Evolutionary conservation across 202 grass and related monocot genomes (phyloP).

Genomic region (Elaeis oleifera): DNA sequence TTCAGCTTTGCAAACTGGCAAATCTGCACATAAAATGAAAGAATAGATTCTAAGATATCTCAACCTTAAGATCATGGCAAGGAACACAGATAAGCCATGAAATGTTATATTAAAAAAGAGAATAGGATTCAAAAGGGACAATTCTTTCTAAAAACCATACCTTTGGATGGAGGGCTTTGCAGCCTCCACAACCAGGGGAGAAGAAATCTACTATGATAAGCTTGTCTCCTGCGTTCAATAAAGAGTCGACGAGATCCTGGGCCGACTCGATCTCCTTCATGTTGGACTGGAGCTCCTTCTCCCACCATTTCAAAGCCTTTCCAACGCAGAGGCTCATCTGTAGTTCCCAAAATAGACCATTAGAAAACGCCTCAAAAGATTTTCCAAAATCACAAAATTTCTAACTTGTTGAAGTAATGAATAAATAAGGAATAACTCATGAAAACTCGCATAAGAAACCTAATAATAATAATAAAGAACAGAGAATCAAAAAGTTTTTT

Average conservation of each 20-base stretch:
- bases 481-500: no score
- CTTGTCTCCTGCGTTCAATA: constrained; percentile 16
- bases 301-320: constrained; percentile 68
- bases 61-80: no score
- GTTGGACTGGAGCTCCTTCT: constrained; percentile 55
- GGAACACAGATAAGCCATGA: no score
- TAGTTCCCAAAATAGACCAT: background rate
- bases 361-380: background rate
- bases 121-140: no score
- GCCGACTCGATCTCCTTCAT: constrained; percentile 61
- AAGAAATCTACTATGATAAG: constrained; percentile 22
- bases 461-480: no score
- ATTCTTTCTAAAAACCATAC: constrained; percentile 8
- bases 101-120: no score
- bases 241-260: constrained; percentile 13
- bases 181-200: constrained; percentile 31
- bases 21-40: constrained; percentile 5
- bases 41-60: no score
- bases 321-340: background rate
- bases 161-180: constrained; percentile 65
- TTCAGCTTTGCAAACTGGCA: constrained; percentile 22
- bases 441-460: no score
- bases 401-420: no score
- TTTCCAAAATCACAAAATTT: background rate
- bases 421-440: no score